Evolutionary conservation across 176 grass and related monocot genomes (phyloP), one percentile per base, ranked within the genome.

Genomic region (Urochloa ruziziensis): DNA sequence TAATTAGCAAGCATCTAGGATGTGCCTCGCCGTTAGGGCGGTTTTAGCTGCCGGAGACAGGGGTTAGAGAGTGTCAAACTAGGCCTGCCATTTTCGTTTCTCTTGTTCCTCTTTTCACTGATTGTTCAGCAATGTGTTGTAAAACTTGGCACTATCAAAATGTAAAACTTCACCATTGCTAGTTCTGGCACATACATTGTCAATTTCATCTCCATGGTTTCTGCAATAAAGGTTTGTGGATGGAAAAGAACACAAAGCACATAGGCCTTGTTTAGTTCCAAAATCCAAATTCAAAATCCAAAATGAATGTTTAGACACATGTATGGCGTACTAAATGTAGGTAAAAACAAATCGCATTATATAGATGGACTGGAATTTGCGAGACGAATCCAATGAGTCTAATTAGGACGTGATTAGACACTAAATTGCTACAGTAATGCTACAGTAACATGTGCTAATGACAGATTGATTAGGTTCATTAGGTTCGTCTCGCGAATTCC

Each of bases 1-100:
- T 90, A 90, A 90, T 90, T 86, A 90, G 16, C 28, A 23, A 82
- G 65, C 36, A 64, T 49, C 66, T 90, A 73, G 67, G 79, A 83
- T 2, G 23, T 34, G 67, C 74, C 67, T 37, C 14, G 29, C n/a
- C 61, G 29, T 75, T 89, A 81, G 69, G 51, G 16, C 17, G 23
- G 30, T 77, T 77, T 73, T 74, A 82, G 70, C 78, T 84, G 64
- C 60, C 60, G 37, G 11, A 46, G 62, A 69, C 15, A 56, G 25
- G 70, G 3, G 43, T 25, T 77, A 73, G 79, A 73, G 40, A 11
- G 9, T 67, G 66, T 79, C 67, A 46, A 78, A 86, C 18, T 84
- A 81, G 77, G 53, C 32, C 71, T 65, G 54, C 27, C 62, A 34
- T 73, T 57, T 88, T 54, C 59, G 32, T 32, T 62, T 25, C 27